Percentiles rank a stretch among this genome's conserved stretches.
Conservation (phyloP, 2,329 filamentous ascomycete species). For the Fragosphaeria purpurea region DNA sequence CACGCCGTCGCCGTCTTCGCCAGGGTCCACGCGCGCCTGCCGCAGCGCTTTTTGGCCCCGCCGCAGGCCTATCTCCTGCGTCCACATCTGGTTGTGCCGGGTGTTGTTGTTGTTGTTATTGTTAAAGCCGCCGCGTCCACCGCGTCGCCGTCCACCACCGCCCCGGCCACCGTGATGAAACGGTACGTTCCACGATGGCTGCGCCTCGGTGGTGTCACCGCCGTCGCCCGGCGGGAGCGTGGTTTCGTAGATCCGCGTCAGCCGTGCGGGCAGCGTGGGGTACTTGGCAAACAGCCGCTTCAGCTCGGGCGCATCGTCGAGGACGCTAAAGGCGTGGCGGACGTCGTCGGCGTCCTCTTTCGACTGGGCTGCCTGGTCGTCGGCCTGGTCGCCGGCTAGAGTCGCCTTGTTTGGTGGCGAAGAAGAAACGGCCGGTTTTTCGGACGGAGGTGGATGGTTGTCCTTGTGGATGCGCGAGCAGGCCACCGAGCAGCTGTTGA, state of each 20-base stretch:
- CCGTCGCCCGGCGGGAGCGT: conserved; percentile 33
- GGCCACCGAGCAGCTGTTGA: conserved; percentile 44
- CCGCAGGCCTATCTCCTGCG: conserved; percentile 45
- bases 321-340: conserved; percentile 37
- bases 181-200: not conserved
- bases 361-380: conserved; percentile 4
- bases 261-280: conserved; percentile 36
- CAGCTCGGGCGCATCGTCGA: conserved; percentile 42
- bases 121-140: not conserved
- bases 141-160: not conserved
- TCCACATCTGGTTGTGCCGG: conserved; percentile 34
- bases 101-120: not conserved
- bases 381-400: not conserved
- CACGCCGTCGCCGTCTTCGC: conserved; percentile 49
- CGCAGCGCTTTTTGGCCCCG: conserved; percentile 45
- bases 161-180: not conserved
- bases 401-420: not conserved
- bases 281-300: conserved; percentile 42
- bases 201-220: not conserved
- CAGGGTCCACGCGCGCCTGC: conserved; percentile 36
- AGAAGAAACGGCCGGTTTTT: not conserved
- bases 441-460: conserved; percentile 21
- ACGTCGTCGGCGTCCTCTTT: not conserved
- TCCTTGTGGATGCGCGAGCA: conserved; percentile 33
- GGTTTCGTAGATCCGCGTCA: conserved; percentile 38